Evolutionary conservation across 192 early-diverging fungal genomes (phyloP), one percentile per base, ranked within the genome.

Genomic region (Spinellus fusiger): DNA sequence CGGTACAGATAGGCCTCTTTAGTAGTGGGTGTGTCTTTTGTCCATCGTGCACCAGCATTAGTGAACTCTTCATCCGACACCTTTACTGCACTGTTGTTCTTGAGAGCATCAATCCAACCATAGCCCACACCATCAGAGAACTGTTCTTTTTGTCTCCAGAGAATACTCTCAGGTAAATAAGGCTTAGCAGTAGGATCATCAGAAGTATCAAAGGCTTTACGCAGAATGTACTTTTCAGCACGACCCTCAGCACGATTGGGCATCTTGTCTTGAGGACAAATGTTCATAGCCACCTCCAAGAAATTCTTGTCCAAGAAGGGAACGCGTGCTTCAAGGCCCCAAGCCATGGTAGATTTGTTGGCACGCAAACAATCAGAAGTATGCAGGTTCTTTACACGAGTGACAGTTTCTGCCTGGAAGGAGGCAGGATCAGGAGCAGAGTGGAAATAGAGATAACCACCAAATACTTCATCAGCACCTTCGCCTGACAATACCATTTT

Each of bases 141-240:
- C 75, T 98, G 96, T 77, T 98, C 96, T 86, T 98, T 96, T 76
- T 97, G 96, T 63, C 95, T 85, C 95, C 95, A 98, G 31, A 98
- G 83, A 54, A 98, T 87, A 29, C 88, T 86, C 53, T 77, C 80
- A 6, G 94, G 94, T 57, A 96, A 80, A 69, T 95, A 98, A 20
- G 93, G 92, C 37, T 73, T 67, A 23, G 75, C 69, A 34, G 53
- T 68, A 18, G 83, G 84, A 18, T 85, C 88, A 18, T 85, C 85
- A 38, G 85, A 90, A 25, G 87, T 88, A 68, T 98, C 96, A 71
- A 98, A 98, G 16, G 96, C 96, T 64, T 92, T 92, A 56, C 96
- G 89, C 32, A 98, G 75, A 26, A 95, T 89, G 65, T 93, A 84
- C 82, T 98, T 98, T 69, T 98, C 96, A 84, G 94, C 91, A 18